phyloP scores from a whole-genome alignment of 768 basidiomycete genomes.

The Russula compacta region DNA sequence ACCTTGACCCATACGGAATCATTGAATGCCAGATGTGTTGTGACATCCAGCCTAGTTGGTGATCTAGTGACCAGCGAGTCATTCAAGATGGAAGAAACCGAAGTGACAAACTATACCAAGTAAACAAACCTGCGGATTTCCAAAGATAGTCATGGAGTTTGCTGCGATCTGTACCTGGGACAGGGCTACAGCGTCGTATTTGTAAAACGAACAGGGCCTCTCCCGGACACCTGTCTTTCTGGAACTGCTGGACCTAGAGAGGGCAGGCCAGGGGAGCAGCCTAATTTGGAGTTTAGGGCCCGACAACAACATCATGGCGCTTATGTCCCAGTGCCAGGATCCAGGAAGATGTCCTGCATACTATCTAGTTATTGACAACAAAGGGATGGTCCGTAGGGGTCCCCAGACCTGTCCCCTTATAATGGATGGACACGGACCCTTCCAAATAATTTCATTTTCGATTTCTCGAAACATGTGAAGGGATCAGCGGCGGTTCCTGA shows the following conservation, averaged over 20 bases:
- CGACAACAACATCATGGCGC: neutral
- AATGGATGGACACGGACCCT: neutral
- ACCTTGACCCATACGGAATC: neutral
- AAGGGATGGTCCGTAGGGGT: neutral
- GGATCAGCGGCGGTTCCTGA: neutral
- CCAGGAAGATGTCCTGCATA: slow-evolving; percentile 1
- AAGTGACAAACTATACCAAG: neutral
- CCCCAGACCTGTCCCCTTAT: neutral
- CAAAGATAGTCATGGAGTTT: neutral
- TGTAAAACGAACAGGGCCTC: neutral
- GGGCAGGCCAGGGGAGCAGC: neutral
- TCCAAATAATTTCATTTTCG: neutral
- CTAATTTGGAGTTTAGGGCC: neutral
- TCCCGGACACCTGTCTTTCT: neutral
- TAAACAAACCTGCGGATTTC: neutral
- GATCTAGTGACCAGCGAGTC: neutral
- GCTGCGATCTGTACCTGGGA: neutral
- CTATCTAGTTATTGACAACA: neutral
- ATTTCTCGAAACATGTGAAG: slow-evolving; percentile 2
- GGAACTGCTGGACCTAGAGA: neutral
- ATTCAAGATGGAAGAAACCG: neutral
- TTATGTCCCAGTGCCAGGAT: neutral
- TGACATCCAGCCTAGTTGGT: neutral
- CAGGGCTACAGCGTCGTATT: neutral
- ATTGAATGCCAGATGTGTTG: neutral